Evolutionary conservation across 2,329 filamentous ascomycete genomes (phyloP).

Genomic region (Cordyceps militaris): DNA sequence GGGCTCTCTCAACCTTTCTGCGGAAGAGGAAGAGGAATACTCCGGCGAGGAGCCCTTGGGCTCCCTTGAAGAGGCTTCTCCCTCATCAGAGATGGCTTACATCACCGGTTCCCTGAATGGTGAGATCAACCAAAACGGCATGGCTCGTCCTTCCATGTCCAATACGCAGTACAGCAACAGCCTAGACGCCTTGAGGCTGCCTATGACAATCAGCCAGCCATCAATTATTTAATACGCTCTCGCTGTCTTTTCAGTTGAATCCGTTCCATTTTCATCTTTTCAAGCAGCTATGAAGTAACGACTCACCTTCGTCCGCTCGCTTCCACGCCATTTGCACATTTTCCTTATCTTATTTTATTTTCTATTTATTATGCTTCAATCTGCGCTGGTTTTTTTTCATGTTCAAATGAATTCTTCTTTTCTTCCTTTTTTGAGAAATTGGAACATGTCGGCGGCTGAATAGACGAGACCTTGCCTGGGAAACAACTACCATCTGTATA

Average conservation of each 20-base stretch:
- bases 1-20: slow-evolving; percentile 55
- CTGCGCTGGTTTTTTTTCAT: slow-evolving; percentile 8
- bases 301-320: slow-evolving; percentile 17
- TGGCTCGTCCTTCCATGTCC: slow-evolving; percentile 18
- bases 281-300: slow-evolving; percentile 9
- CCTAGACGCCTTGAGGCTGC: slow-evolving; percentile 56
- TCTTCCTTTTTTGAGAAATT: slow-evolving; percentile 13
- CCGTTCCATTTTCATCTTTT: slow-evolving; percentile 6
- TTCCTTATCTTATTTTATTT: slow-evolving; percentile 11
- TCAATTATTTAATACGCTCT: slow-evolving; percentile 34
- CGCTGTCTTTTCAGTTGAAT: neutral
- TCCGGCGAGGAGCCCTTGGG: slow-evolving; percentile 78
- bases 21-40: slow-evolving; percentile 79
- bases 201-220: slow-evolving; percentile 55
- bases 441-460: neutral
- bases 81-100: slow-evolving; percentile 62
- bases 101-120: slow-evolving; percentile 45
- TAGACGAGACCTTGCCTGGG: slow-evolving; percentile 8
- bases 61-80: slow-evolving; percentile 71
- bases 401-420: slow-evolving; percentile 18
- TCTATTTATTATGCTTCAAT: slow-evolving; percentile 12
- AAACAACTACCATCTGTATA: slow-evolving; percentile 4
- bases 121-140: slow-evolving; percentile 27
- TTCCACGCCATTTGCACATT: neutral
- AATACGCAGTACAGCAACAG: slow-evolving; percentile 43